These are phyloP conservation scores for Gastrolobium villosum DNA, from an alignment of 306 rosid species.

Conservation along the genomic window DNA sequence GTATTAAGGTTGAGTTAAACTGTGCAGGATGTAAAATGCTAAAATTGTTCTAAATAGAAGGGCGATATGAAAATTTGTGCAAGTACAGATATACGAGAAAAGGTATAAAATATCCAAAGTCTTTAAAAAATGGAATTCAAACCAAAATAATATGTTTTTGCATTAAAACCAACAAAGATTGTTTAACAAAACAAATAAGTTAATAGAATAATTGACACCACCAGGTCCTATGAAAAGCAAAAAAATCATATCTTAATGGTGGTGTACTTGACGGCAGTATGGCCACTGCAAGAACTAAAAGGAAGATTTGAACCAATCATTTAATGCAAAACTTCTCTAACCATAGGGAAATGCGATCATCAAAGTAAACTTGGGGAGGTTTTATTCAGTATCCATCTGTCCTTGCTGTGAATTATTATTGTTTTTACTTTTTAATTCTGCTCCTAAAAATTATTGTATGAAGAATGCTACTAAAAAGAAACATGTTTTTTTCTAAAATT, in stretches of 20 bases:
- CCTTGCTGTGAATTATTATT: conserved; percentile 3
- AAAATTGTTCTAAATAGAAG: conserved; percentile 19
- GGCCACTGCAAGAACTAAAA: background rate
- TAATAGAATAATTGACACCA: conserved; percentile 1
- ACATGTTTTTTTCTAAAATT: background rate
- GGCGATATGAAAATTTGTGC: conserved; percentile 18
- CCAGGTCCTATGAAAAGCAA: background rate
- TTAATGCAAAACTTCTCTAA: background rate
- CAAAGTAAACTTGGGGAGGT: background rate
- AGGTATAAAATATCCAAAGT: conserved; percentile 1
- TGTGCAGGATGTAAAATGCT: conserved; percentile 38
- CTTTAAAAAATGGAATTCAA: background rate
- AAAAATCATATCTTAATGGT: conserved; percentile 2
- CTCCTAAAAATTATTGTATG: background rate
- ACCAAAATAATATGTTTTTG: background rate
- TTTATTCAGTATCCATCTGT: background rate
- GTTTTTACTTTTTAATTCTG: background rate
- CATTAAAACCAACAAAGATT: conserved; percentile 25
- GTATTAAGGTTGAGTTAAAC: background rate
- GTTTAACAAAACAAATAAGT: background rate
- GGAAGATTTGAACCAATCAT: conserved; percentile 6
- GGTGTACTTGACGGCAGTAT: conserved; percentile 24
- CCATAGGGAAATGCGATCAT: conserved; percentile 16
- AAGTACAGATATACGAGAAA: conserved; percentile 6
- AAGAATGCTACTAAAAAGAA: background rate